Conservation (phyloP, 768 basidiomycete species). For the Mycena vitilis region DNA sequence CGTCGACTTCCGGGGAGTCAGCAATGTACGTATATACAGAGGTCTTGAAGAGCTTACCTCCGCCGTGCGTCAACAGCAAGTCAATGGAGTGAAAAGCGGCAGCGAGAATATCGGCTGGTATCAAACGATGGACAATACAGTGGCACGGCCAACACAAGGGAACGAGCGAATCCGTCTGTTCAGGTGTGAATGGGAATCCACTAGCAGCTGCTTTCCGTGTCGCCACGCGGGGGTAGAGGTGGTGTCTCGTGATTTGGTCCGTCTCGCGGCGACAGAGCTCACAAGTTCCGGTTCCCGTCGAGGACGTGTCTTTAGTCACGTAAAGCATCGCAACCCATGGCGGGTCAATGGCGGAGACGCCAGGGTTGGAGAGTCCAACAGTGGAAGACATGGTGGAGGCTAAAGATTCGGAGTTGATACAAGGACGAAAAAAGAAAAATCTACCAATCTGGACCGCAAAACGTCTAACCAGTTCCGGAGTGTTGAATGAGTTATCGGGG, state of each 20-base stretch:
- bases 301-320: constrained; percentile 9
- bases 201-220: no score
- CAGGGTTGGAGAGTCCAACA: no score
- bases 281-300: neutral
- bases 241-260: constrained; percentile 4
- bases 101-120: constrained; percentile 15
- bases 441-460: no score
- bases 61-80: constrained; percentile 9
- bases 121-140: constrained; percentile 22
- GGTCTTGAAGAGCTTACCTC: no score
- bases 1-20: constrained; percentile 6
- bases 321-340: constrained; percentile 26
- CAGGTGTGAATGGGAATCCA: constrained; percentile 6
- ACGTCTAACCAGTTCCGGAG: no score
- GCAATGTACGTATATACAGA: no score
- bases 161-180: constrained; percentile 14
- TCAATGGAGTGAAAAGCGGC: constrained; percentile 17
- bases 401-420: no score
- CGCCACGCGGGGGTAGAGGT: constrained; percentile 17
- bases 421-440: no score
- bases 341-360: neutral
- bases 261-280: constrained; percentile 16
- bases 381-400: no score
- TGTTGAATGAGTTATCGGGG: no score
- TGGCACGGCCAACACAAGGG: constrained; percentile 26